Percentiles rank a stretch among this genome's conserved stretches.
These are phyloP conservation scores for Akanthomyces uredinophilus DNA, from an alignment of 2,329 filamentous ascomycete species.

Conservation along the genomic window DNA sequence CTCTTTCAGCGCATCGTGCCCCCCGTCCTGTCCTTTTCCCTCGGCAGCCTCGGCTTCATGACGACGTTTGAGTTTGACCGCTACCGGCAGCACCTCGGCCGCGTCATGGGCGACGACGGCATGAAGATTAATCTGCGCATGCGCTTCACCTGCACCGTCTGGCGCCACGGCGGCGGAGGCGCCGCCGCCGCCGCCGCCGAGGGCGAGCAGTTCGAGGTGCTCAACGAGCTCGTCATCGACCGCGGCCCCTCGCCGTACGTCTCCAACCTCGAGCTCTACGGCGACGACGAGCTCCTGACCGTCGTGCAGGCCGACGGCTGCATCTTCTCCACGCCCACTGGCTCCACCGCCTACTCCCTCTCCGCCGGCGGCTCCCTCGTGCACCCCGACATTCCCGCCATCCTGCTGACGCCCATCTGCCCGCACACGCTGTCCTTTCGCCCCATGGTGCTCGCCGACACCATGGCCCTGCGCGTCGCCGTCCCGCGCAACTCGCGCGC, in stretches of 20 bases:
- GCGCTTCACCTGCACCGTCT: conserved; percentile 98
- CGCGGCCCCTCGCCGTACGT: conserved; percentile 95
- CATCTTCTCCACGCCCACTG: conserved; percentile 95
- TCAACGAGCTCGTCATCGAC: conserved; percentile 98
- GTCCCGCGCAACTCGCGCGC: conserved; percentile 81
- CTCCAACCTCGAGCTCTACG: conserved; percentile 92
- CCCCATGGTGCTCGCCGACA: conserved; percentile 95
- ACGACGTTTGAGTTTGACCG: conserved; percentile 83
- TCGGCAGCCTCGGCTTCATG: conserved; percentile 82
- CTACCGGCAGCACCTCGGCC: conserved; percentile 81
- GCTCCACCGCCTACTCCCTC: conserved; percentile 90
- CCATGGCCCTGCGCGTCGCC: conserved; percentile 82
- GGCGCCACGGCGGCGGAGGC: conserved; percentile 66
- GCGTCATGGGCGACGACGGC: conserved; percentile 86
- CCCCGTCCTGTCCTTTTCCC: conserved; percentile 76
- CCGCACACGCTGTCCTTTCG: conserved; percentile 95
- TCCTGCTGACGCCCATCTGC: conserved; percentile 94
- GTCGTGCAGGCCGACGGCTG: conserved; percentile 95
- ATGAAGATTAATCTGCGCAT: conserved; percentile 98
- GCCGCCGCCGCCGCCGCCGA: conserved; percentile 53
- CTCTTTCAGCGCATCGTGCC: conserved; percentile 87
- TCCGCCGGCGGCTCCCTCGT: conserved; percentile 93
- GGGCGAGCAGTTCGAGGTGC: conserved; percentile 92
- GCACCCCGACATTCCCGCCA: conserved; percentile 93
- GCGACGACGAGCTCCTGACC: conserved; percentile 89